phyloP scores from a whole-genome alignment of 2,329 filamentous ascomycete species.

The Colletotrichum abscissum region DNA sequence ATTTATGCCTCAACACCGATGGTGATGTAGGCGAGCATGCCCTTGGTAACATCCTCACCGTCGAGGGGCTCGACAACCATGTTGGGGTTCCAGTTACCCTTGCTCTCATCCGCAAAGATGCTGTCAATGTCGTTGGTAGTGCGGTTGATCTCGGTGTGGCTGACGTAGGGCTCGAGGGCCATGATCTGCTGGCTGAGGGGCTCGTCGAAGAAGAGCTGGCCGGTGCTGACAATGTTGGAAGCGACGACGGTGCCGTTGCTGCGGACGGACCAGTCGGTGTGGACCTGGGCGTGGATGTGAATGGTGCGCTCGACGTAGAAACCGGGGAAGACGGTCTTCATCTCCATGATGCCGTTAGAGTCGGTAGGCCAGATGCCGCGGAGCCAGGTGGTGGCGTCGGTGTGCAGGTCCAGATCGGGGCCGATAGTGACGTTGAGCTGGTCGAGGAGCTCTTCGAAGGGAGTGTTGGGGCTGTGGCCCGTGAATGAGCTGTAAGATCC shows the following conservation, averaged over 20 bases:
- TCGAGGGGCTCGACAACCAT: slow-evolving; percentile 27
- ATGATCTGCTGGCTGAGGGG: slow-evolving; percentile 52
- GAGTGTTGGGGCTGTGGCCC: slow-evolving; percentile 11
- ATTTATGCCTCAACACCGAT: slow-evolving; percentile 19
- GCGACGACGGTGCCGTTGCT: slow-evolving; percentile 31
- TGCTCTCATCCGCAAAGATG: slow-evolving; percentile 14
- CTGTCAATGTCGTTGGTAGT: slow-evolving; percentile 25
- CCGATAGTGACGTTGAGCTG: slow-evolving; percentile 30
- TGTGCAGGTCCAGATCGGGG: slow-evolving; percentile 23
- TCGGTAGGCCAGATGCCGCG: slow-evolving; percentile 38
- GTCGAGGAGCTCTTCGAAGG: slow-evolving; percentile 26
- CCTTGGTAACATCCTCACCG: slow-evolving; percentile 25
- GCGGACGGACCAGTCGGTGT: slow-evolving; percentile 46
- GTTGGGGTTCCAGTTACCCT: slow-evolving; percentile 26
- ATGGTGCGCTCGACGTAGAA: slow-evolving; percentile 57
- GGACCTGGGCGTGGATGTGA: slow-evolving; percentile 59
- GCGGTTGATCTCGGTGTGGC: slow-evolving; percentile 47
- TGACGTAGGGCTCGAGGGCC: slow-evolving; percentile 56
- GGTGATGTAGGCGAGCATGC: slow-evolving; percentile 28
- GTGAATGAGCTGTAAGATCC: slow-evolving; percentile 30
- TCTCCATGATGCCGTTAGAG: slow-evolving; percentile 44
- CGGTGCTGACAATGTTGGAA: slow-evolving; percentile 45
- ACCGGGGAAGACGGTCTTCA: slow-evolving; percentile 56
- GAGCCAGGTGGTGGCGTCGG: slow-evolving; percentile 27
- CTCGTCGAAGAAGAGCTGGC: slow-evolving; percentile 30